phyloP scores from a whole-genome alignment of 148 eudicot genomes.

The Persicaria maculosa region DNA sequence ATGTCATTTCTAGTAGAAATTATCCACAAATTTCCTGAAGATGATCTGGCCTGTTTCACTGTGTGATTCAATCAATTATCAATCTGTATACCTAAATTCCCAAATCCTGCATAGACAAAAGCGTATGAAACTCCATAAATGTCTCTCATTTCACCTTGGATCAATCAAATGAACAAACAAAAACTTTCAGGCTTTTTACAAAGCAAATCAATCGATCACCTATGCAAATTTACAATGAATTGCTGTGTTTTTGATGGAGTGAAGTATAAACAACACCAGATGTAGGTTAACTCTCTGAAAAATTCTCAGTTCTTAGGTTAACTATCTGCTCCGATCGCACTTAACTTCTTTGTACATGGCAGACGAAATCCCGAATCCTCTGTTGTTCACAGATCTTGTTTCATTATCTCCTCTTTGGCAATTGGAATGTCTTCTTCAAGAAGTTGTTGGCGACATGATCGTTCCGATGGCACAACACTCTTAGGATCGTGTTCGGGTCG shows the following conservation, averaged over 20 bases:
- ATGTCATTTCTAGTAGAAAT: not conserved
- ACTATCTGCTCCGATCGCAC: not conserved
- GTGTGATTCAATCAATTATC: too few relatives aligned
- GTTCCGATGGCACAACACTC: slow-evolving; percentile 77
- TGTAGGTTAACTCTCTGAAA: too few relatives aligned
- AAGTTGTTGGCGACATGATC: slow-evolving; percentile 58
- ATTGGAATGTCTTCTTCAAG: slow-evolving; percentile 75
- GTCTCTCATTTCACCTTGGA: not conserved
- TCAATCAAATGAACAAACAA: too few relatives aligned
- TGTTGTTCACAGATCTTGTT: not conserved
- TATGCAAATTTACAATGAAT: not conserved
- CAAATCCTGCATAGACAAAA: too few relatives aligned
- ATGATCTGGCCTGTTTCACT: too few relatives aligned
- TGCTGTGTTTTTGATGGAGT: not conserved
- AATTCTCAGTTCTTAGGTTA: not conserved
- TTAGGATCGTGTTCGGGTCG: slow-evolving; percentile 82
- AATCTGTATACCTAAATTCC: too few relatives aligned
- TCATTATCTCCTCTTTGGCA: slow-evolving; percentile 64
- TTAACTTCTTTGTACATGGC: not conserved
- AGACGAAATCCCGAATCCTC: not conserved
- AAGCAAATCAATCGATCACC: too few relatives aligned
- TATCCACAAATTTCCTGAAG: not conserved
- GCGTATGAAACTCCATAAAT: too few relatives aligned
- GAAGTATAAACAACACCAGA: too few relatives aligned
- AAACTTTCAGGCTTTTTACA: too few relatives aligned